phyloP scores from a whole-genome alignment of 495 filamentous ascomycete species.

The Xylaria cubensis region DNA sequence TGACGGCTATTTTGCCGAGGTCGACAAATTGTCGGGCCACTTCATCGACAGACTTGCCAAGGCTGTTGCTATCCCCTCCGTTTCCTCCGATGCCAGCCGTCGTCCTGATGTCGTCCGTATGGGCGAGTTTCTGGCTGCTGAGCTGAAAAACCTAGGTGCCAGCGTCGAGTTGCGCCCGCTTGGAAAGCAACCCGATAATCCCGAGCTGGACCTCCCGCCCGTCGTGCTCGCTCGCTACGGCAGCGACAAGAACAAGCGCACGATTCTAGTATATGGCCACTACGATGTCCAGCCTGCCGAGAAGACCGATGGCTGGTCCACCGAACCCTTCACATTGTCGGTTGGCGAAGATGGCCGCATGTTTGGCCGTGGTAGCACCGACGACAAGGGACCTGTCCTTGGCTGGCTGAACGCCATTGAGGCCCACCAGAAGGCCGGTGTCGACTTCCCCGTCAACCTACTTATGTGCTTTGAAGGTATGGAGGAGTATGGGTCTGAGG shows the following conservation, averaged over 20 bases:
- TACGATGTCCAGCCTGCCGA: conserved; percentile 98
- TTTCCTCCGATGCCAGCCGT: conserved; percentile 89
- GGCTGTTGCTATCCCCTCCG: conserved; percentile 94
- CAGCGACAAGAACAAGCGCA: conserved; percentile 87
- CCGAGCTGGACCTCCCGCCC: conserved; percentile 89
- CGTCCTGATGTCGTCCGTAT: conserved; percentile 93
- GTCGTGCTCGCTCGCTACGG: conserved; percentile 92
- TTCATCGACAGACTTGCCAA: conserved; percentile 93
- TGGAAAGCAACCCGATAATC: conserved; percentile 88
- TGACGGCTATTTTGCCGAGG: conserved; percentile 85
- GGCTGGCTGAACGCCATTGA: conserved; percentile 99
- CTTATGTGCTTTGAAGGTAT: conserved; percentile 99
- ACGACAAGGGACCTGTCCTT: conserved; percentile 97
- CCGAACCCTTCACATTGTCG: conserved; percentile 90
- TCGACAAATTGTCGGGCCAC: conserved; percentile 76
- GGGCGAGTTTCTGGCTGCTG: conserved; percentile 85
- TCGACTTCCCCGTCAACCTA: conserved; percentile 96
- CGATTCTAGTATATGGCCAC: conserved; percentile 96
- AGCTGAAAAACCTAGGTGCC: conserved; percentile 84
- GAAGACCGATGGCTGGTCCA: conserved; percentile 94
- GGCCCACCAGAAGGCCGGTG: conserved; percentile 90
- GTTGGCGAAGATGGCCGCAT: conserved; percentile 89
- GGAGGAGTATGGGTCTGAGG: conserved; percentile 99
- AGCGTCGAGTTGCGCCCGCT: conserved; percentile 81
- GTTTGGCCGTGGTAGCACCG: conserved; percentile 94